phyloP scores from a whole-genome alignment of 257 asterid species.

The Solanum clarkiae region DNA sequence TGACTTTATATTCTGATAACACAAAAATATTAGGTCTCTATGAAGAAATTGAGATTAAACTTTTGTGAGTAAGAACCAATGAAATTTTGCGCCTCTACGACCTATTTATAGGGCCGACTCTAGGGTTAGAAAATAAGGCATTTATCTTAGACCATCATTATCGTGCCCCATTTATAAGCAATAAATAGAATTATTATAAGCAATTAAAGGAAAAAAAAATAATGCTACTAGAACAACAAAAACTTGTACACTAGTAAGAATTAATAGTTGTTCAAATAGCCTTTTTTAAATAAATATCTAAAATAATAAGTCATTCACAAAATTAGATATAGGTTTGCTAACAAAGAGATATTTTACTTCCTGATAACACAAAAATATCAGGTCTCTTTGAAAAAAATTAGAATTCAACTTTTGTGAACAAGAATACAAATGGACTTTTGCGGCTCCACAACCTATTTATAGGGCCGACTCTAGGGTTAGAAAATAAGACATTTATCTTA shows the following conservation, averaged over 20 bases:
- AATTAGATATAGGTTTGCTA: background rate
- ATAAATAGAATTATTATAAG: background rate
- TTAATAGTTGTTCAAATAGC: background rate
- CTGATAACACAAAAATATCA: background rate
- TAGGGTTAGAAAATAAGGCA: background rate
- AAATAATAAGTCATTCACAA: background rate
- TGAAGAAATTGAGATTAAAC: background rate
- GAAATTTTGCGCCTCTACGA: background rate
- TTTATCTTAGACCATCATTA: background rate
- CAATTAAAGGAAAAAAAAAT: no score
- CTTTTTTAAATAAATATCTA: background rate
- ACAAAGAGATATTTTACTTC: background rate
- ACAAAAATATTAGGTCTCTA: background rate
- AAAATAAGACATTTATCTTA: background rate
- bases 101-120: background rate
- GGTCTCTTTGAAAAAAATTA: background rate
- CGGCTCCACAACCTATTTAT: background rate
- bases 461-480: background rate
- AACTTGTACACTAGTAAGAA: background rate
- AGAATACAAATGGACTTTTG: background rate
- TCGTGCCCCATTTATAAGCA: background rate
- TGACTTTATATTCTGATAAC: background rate
- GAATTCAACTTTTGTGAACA: background rate
- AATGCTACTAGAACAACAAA: background rate
- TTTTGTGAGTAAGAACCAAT: background rate